These are phyloP conservation scores for Ehretia macrophylla DNA, from an alignment of 257 asterid species.

Conservation along the genomic window DNA sequence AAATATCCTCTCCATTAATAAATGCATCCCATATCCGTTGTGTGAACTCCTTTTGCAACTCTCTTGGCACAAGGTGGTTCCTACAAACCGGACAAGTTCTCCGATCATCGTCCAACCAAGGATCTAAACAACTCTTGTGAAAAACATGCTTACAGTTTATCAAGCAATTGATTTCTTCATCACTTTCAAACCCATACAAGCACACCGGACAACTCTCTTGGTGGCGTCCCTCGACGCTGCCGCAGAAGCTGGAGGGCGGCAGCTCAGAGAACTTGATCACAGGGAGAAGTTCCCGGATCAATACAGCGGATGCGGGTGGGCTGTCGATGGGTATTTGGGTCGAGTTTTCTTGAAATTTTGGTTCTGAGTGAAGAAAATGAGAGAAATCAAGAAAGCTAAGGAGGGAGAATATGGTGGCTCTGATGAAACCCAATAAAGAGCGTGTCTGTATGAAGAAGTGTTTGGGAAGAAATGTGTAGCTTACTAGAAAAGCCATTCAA, in stretches of 20 bases:
- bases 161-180: conserved; percentile 16
- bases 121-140: conserved; percentile 20
- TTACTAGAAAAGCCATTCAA: no score
- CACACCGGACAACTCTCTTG: conserved; percentile 20
- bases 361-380: conserved; percentile 23
- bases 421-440: no score
- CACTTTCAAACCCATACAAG: conserved; percentile 11
- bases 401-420: background rate
- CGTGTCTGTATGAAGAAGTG: no score
- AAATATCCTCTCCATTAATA: no score
- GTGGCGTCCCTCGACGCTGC: background rate
- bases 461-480: no score
- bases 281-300: conserved; percentile 12
- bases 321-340: background rate
- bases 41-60: conserved; percentile 6
- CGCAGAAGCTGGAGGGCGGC: background rate
- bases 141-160: conserved; percentile 18
- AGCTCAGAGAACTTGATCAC: background rate
- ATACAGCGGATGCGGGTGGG: background rate
- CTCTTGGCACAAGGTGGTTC: conserved; percentile 2
- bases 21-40: background rate
- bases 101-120: conserved; percentile 25
- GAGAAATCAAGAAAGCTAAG: conserved; percentile 30
- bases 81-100: conserved; percentile 19
- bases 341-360: background rate